Base-by-base conservation (phyloP, 2,329 filamentous ascomycete genomes). In the Zasmidium angulare region DNA sequence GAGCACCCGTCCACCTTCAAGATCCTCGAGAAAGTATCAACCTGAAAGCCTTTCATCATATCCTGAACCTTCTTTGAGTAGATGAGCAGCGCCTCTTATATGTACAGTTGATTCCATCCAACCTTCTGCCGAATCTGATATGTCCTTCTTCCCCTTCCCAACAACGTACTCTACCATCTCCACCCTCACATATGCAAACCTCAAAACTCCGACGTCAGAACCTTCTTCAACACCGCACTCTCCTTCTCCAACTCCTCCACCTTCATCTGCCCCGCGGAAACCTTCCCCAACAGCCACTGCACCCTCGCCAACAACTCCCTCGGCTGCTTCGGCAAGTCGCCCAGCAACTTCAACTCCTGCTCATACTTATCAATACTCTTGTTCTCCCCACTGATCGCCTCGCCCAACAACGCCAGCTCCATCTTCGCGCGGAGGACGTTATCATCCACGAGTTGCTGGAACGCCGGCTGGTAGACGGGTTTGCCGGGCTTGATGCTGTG, bases 381-480 rank as follows among this genome's bases (percentile, higher is more conserved):
- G 53, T 82, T 87, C 77, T 96, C 91, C 2, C 85, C 82, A 68
- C 87, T 87, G 22, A 86, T 85, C 58, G 90, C 77, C 71, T 93
- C 87, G 0, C 79, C 81, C 21, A 96, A 69, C 19, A 92, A 80
- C 0, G 85, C 84, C 11, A 96, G 78, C 59, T 82, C 79, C 61
- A 97, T 84, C 64, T 87, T 85, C 36, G 89, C 88, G 46, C 82
- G 82, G 46, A 97, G 80, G 0, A 91, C 90, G 6, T 82, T 80
- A 71, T 97, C 93, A 49, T 84, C 77, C 0, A 86, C 82, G 40
- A 97, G 78, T 40, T 84, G 80, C 60, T 83, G 82, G 77, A 98
- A 98, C 0, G 93, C 93, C 1, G 93, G 86, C 59, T 87, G 86
- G 75, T 93, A 96, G 23, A 98, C 89, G 0, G 93, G 93, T 70